Base-by-base conservation (phyloP, 2,329 filamentous ascomycete genomes). In the Xylariaceae sp. region DNA sequence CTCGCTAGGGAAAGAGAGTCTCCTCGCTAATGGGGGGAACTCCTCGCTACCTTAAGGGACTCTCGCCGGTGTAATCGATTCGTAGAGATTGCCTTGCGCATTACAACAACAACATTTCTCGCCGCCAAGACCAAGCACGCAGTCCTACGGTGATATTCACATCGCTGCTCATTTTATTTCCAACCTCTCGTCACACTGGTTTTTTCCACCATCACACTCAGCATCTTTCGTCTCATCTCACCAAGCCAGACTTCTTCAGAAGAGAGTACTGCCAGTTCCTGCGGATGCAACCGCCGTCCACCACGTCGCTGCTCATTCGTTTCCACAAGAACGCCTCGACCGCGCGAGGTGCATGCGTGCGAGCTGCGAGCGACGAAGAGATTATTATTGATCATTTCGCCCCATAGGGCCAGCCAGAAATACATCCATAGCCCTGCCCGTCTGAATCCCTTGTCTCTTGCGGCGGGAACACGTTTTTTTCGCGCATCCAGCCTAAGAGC, bases 251-350 rank as follows among this genome's bases (percentile, higher is more conserved):
- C 47, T 49, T 10, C 48, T 48, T 42, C 48, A 53, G 58, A 51
- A 53, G 58, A 51, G 54, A 57, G 44, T 55, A 52, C 54, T 62
- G 52, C 60, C 57, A 55, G 55, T 53, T 18, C 17, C 51, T 42
- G 51, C 50, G 45, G 52, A 51, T 53, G 53, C 57, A 51, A 53
- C 48, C 51, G 54, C 54, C 59, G 51, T 55, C 59, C 48, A 51
- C 51, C 50, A 17, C 42, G 9, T 9, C 37, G 9, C 55, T 47
- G 59, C 35, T 59, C 57, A 47, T 45, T 54, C 52, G n/a, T n/a
- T 23, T 35, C 59, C 45, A 51, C 51, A 55, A 55, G 57, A 50
- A 47, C 57, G 49, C 53, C 59, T 58, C 59, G 62, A 64, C 62
- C 59, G 49, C 55, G 47, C 53, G 56, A 53, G 13, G 42, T 57